phyloP scores from a whole-genome alignment of 441 rosid species.

The Adansonia gregorii region DNA sequence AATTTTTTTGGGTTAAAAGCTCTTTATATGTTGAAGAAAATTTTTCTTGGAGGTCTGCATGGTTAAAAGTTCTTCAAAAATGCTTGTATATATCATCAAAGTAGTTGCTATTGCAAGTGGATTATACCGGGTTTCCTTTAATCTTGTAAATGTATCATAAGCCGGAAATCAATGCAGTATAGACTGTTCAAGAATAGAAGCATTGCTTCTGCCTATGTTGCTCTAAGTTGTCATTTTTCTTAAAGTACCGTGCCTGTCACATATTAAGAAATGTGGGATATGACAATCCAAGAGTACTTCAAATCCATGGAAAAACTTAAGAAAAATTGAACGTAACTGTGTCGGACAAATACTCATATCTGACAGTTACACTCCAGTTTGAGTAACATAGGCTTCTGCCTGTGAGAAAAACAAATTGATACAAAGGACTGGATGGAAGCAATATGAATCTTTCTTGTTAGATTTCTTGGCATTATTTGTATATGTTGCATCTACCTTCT shows the following conservation, averaged over 20 bases:
- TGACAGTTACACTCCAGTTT: no score
- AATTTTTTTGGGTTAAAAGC: neutral
- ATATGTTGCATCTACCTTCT: neutral
- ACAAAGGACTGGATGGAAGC: slow-evolving; percentile 7
- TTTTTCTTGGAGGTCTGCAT: neutral
- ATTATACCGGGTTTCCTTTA: neutral
- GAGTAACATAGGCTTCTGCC: no score
- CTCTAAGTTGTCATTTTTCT: no score
- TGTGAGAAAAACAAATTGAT: neutral
- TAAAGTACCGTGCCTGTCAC: no score
- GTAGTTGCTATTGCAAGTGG: neutral
- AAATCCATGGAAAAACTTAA: no score
- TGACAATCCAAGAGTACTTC: no score
- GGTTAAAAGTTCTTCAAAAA: neutral
- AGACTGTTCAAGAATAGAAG: neutral
- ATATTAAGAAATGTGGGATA: no score
- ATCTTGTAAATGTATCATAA: slow-evolving; percentile 6
- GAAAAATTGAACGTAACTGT: no score
- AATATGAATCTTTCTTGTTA: slow-evolving; percentile 8
- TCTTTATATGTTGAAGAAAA: neutral
- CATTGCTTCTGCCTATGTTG: neutral
- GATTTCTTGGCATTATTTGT: neutral
- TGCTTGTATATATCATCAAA: neutral
- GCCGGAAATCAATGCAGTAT: neutral
- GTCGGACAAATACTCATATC: no score